phyloP scores from a whole-genome alignment of 208 protist genomes.

The Leishmania tropica region DNA sequence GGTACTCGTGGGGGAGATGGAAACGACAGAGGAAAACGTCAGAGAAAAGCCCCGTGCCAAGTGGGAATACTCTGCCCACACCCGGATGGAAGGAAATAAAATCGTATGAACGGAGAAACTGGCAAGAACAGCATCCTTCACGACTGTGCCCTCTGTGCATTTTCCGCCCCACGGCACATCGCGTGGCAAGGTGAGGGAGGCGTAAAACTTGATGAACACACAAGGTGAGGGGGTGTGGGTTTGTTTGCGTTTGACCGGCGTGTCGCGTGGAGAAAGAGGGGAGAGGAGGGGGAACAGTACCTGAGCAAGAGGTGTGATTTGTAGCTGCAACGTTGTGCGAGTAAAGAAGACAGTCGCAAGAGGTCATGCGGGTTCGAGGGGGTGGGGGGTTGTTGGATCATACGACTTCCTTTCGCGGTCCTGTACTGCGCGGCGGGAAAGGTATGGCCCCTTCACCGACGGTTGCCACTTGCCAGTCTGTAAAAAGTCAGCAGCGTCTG shows the following conservation, averaged over 20 bases:
- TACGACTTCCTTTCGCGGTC: background rate
- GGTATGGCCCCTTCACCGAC: background rate
- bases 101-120: background rate
- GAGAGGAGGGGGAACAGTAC: background rate
- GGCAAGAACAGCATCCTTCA: background rate
- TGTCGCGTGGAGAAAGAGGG: background rate
- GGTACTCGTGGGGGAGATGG: background rate
- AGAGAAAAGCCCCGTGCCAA: background rate
- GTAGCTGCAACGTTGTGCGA: background rate
- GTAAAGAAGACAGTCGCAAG: background rate
- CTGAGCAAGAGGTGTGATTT: background rate
- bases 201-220: background rate
- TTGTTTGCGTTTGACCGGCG: background rate
- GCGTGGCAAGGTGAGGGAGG: background rate
- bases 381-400: background rate
- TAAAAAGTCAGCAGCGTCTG: background rate
- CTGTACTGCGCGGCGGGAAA: background rate
- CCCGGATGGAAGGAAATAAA: background rate
- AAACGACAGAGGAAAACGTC: background rate
- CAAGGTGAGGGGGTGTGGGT: background rate
- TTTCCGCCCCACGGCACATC: background rate
- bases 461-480: background rate
- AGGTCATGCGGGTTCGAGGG: background rate
- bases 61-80: background rate
- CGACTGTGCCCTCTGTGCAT: background rate